Evolutionary conservation across 2,329 filamentous ascomycete genomes (phyloP), one percentile per base, ranked within the genome.

Genomic region (Beauveria sp.): DNA sequence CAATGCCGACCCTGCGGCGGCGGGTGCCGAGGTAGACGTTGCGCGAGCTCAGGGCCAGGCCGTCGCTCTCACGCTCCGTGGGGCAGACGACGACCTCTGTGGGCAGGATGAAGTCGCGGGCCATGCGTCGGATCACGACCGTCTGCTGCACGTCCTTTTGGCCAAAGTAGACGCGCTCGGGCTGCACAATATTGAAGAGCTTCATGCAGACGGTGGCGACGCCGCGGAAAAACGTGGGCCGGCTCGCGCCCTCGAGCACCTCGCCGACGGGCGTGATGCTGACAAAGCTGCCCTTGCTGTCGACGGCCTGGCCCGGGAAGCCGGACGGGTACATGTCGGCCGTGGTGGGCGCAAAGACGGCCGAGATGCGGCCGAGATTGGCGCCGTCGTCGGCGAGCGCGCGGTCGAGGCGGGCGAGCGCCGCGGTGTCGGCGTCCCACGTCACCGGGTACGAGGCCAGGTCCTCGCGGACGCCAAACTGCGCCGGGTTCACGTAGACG

Each of bases 91-190:
- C 81, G 9, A 97, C 85, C 24, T 89, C 79, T 3, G 85, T 89
- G 44, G 90, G 84, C 46, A 97, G 74, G 71, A 92, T 85, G 66
- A 99, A 92, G 73, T 99, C 94, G 66, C 85, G 82, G 37, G 97
- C 89, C 84, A 99, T 86, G 50, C 89, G 85, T 69, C 85, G 87
- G 69, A 99, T 90, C 12, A 99, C 84, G 20, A 96, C 90, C 0
- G 92, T 96, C 76, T 99, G 94, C 78, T 99, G 94, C 22, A 97
- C 86, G 73, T 99, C 94, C 77, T 99, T 99, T 74, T 97, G 94
- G 4, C 94, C 94, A 77, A 99, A 97, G 76, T 96, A 92, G 22
- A 89, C 89, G 5, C 82, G 79, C 62, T 91, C 87, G 0, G 89
- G 86, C 68, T 77, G 76, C 20, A 78, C 74, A 22, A 77, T 72